A percentile compares a stretch with the other conserved stretches of the same genome.
phyloP scores from a whole-genome alignment of 306 rosid species.

The Castanospermum australe region DNA sequence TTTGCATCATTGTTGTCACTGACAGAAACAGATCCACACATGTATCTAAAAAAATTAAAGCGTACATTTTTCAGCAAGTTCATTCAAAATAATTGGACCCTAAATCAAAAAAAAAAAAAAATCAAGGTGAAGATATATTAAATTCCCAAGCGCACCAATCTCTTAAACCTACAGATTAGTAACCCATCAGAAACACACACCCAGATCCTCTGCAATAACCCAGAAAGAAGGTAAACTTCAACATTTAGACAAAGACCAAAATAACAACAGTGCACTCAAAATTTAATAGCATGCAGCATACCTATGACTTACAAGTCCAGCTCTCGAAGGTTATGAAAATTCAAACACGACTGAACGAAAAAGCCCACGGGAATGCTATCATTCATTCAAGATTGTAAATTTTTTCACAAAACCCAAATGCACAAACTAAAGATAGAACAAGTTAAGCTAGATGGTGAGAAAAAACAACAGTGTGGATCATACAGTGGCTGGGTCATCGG shows the following conservation, averaged over 20 bases:
- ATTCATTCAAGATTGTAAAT: not conserved
- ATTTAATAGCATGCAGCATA: not conserved
- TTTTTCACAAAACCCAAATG: not conserved
- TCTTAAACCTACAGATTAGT: not conserved
- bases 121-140: not conserved
- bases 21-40: not conserved
- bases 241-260: not conserved
- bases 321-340: not conserved
- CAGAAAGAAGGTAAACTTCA: not conserved
- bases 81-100: not conserved
- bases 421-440: not conserved
- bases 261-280: not conserved
- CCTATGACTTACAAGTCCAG: not conserved
- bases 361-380: not conserved
- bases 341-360: not conserved
- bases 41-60: not conserved
- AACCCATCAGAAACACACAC: not conserved
- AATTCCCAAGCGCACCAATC: not conserved
- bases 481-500: slow-evolving; percentile 66
- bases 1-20: not conserved
- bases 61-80: not conserved
- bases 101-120: not conserved
- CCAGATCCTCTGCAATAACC: not conserved
- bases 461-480: not conserved
- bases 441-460: not conserved